These are phyloP conservation scores for Trichoderma oligosporum DNA, from an alignment of 2,329 filamentous ascomycete species.

Conservation along the genomic window DNA sequence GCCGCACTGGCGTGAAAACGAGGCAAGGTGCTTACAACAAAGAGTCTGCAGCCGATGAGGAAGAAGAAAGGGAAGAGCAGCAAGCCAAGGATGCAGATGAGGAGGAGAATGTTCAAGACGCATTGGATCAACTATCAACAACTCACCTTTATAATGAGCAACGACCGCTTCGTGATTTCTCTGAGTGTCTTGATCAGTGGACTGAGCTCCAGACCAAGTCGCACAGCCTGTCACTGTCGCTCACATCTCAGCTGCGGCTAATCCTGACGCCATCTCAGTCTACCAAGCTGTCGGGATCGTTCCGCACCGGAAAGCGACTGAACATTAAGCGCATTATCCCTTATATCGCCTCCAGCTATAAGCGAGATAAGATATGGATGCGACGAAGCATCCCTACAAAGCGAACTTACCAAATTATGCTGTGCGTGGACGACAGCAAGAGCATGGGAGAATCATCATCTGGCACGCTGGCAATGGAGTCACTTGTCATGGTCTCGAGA, in stretches of 20 bases:
- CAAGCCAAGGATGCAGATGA: conserved; percentile 45
- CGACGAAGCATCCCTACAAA: conserved; percentile 87
- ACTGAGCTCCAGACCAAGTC: conserved; percentile 78
- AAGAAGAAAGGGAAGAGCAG: conserved; percentile 33
- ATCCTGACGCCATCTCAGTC: conserved; percentile 93
- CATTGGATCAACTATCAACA: conserved; percentile 63
- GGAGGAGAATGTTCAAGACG: conserved; percentile 48
- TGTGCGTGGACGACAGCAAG: conserved; percentile 93
- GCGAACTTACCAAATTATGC: conserved; percentile 92
- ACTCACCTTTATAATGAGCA: conserved; percentile 61
- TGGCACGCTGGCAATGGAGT: conserved; percentile 82
- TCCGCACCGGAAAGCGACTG: conserved; percentile 94
- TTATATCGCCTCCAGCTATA: conserved; percentile 97
- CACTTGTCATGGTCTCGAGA: conserved; percentile 84
- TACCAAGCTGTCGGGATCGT: conserved; percentile 93
- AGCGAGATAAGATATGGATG: conserved; percentile 99
- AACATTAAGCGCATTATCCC: conserved; percentile 99
- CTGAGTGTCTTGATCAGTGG: conserved; percentile 71
- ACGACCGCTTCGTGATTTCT: conserved; percentile 45
- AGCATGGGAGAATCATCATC: conserved; percentile 82
- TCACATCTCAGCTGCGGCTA: conserved; percentile 91
- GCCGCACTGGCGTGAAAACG: conserved; percentile 57
- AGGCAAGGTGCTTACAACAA: conserved; percentile 56
- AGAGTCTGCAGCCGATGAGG: conserved; percentile 43
- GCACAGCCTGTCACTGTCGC: conserved; percentile 76